These are phyloP conservation scores for Tylopilus rubrobrunneus DNA, from an alignment of 768 basidiomycete species.

Conservation along the genomic window DNA sequence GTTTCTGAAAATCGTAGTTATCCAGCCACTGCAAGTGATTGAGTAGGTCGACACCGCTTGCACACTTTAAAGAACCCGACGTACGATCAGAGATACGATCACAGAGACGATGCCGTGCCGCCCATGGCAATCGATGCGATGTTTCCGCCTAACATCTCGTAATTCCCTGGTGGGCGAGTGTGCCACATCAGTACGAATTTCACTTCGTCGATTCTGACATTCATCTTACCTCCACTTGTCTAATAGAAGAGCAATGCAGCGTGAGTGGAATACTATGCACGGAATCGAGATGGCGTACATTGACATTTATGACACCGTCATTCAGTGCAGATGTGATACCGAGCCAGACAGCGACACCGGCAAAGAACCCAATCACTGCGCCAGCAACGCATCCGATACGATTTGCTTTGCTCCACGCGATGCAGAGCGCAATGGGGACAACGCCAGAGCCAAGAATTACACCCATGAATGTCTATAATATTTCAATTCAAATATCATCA, in stretches of 20 bases:
- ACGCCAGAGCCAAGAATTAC: constrained; percentile 83
- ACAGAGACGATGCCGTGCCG: constrained; percentile 73
- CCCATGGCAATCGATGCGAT: constrained; percentile 81
- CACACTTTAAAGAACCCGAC: constrained; percentile 11
- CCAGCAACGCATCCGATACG: constrained; percentile 81
- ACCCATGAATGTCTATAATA: constrained; percentile 78
- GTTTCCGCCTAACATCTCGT: constrained; percentile 85
- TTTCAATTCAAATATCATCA: not conserved
- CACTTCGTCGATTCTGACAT: constrained; percentile 3
- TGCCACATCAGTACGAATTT: not conserved
- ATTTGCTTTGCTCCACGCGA: constrained; percentile 85
- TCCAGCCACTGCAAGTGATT: constrained; percentile 59
- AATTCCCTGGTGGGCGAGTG: constrained; percentile 34
- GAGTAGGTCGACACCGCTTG: not conserved
- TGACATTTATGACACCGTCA: constrained; percentile 65
- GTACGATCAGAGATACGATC: constrained; percentile 57
- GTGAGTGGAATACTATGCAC: not conserved
- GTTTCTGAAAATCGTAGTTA: constrained; percentile 79
- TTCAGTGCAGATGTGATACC: constrained; percentile 74
- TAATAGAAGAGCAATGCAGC: constrained; percentile 11
- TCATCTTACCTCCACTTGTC: constrained; percentile 50
- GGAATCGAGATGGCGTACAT: constrained; percentile 34
- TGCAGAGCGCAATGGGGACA: constrained; percentile 79
- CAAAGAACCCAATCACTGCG: constrained; percentile 60
- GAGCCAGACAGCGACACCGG: constrained; percentile 80